Percentiles rank a stretch among this genome's conserved stretches.
Evolutionary conservation across 2,329 filamentous ascomycete species (phyloP).

Genomic region (Epichloe bromicola): DNA sequence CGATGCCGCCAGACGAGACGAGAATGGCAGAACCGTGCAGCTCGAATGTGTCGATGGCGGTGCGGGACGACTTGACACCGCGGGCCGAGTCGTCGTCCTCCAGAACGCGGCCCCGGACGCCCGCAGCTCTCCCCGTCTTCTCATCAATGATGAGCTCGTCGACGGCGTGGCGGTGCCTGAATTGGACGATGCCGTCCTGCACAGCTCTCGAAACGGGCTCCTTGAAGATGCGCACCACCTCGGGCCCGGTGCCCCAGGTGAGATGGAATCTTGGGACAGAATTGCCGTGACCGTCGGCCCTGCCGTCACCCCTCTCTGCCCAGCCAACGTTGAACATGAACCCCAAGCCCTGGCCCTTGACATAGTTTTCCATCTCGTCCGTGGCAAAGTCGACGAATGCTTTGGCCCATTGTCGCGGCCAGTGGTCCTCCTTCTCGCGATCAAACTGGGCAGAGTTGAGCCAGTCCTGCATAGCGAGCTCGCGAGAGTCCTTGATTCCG

Average conservation of each 20-base stretch:
- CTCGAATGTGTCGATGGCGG: constrained; percentile 37
- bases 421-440: constrained; percentile 40
- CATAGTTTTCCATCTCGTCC: constrained; percentile 44
- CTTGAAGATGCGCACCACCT: constrained; percentile 43
- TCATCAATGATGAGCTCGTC: constrained; percentile 43
- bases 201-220: constrained; percentile 42
- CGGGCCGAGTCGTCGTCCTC: constrained; percentile 35
- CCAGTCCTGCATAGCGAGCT: constrained; percentile 47
- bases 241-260: constrained; percentile 48
- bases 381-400: constrained; percentile 50
- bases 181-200: constrained; percentile 38
- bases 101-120: constrained; percentile 40
- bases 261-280: constrained; percentile 50
- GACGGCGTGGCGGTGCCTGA: constrained; percentile 43
- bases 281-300: constrained; percentile 45
- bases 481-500: constrained; percentile 44
- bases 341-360: constrained; percentile 37
- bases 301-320: constrained; percentile 46
- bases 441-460: constrained; percentile 44
- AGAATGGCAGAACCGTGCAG: constrained; percentile 38
- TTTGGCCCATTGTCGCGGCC: constrained; percentile 49
- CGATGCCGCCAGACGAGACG: constrained; percentile 45
- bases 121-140: constrained; percentile 36
- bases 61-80: constrained; percentile 39
- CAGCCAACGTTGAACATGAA: constrained; percentile 44